Base-by-base conservation (phyloP, 202 grass and related monocot species). In the Cymbopogon flexuosus region DNA sequence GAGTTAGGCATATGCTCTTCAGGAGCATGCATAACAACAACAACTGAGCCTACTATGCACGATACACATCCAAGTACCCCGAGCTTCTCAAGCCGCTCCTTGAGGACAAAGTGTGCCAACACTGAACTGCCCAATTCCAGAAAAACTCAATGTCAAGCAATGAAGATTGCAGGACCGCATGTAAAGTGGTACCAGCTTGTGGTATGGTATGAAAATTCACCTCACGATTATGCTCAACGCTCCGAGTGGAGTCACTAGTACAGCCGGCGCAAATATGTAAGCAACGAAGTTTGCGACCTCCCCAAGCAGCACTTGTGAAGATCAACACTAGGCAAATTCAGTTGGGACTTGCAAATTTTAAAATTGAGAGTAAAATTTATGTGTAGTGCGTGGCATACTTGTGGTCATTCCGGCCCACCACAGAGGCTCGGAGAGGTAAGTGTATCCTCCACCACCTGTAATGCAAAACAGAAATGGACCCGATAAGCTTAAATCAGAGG, bases 361-460 rank as follows among this genome's bases (percentile, higher is more conserved):
- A 35, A 35, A 60, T 30, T 15, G 4, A 39, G 0, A 61, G 24
- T 21, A 79, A 15, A 73, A n/a, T 41, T 54, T 59, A 59, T 6
- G 13, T 78, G 61, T 61, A 78, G 6, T 1, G 2, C 5, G 1
- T 10, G 61, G 49, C 87, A 35, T 96, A 99, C 96, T 96, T 81
- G 96, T 91, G 69, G 84, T 91, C 92, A 99, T 88, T 15, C 96
- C 96, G 81, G 90, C 85, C 96, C 96, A 99, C 96, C 96, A 99
- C 10, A 99, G 75, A n/a, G 92, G 96, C 47, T 99, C 90, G 23
- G 84, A 56, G 70, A 95, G 83, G 47, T 99, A 99, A 18, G 88
- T 86, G 67, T 99, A 87, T 81, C 96, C 96, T 57, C 96, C 96
- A 18, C 93, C 86, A 64, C 92, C 92, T 96, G 73, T 11, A 73